Evolutionary conservation across 2,329 filamentous ascomycete genomes (phyloP), one percentile per base, ranked within the genome.

Genomic region (Sporothrix dimorphospora): DNA sequence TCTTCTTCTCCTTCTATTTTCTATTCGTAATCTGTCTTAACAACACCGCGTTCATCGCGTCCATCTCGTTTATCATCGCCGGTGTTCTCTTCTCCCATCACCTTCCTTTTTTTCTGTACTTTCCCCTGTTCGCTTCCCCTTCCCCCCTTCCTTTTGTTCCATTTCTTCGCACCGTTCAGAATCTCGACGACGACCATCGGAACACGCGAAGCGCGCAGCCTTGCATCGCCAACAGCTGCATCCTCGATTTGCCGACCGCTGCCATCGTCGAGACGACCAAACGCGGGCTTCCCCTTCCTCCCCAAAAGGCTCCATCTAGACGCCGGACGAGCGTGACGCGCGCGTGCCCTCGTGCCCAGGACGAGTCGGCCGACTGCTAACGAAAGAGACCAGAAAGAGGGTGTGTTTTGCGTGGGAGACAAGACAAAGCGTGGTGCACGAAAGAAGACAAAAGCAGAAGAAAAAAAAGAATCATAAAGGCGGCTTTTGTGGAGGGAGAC

Each of bases 401-500:
- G 57, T 40, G 34, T 67, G 38, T 51, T 55, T 67, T 57, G 24
- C 24, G 21, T 40, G 40, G 53, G 63, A 67, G 53, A 71, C 63
- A 65, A 74, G 24, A 42, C 51, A 45, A 57, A 72, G 51, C 47
- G 59, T 68, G 42, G 49, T 63, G 27, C 30, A n/a, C 65, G 45
- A 67, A 67, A 67, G 27, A 34, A 67, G 42, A 51, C 27, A 51
- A n/a, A 21, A 53, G 42, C 27, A 53, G 45, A 51, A 27, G 38
- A 42, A 49, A 42, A 61, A 51, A 47, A 14, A 71, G 61, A 61
- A 70, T 42, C 24, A 49, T 68, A 30, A 49, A 53, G 38, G 67
- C 30, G 68, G 72, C 72, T 71, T 30, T 70, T 55, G 70, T 66
- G 69, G 73, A 59, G 71, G 71, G 66, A 70, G 72, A 70, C 73